phyloP scores from a whole-genome alignment of 1,284 basidiomycete genomes.

The Athelia psychrophila region DNA sequence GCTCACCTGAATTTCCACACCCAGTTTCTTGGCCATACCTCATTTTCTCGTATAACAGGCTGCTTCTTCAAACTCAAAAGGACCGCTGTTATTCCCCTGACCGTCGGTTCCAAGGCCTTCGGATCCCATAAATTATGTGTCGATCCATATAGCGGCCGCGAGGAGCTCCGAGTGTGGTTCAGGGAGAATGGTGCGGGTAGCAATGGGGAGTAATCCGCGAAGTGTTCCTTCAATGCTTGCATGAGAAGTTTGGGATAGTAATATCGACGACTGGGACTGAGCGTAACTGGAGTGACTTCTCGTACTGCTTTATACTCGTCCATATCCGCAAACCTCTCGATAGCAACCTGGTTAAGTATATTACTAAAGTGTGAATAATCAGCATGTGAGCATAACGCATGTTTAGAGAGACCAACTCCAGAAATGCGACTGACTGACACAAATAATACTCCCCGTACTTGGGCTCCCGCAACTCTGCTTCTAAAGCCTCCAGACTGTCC shows the following conservation, averaged over 20 bases:
- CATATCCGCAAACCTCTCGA: slow-evolving; percentile 91
- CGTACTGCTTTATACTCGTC: slow-evolving; percentile 97
- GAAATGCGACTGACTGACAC: slow-evolving; percentile 81
- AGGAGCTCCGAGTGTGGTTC: slow-evolving; percentile 67
- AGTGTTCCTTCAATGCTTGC: slow-evolving; percentile 71
- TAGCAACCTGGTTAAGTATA: slow-evolving; percentile 83
- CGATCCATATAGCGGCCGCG: slow-evolving; percentile 68
- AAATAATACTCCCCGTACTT: slow-evolving; percentile 97
- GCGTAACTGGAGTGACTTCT: slow-evolving; percentile 91
- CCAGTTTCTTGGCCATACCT: slow-evolving; percentile 87
- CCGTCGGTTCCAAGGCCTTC: slow-evolving; percentile 73
- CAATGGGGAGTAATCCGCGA: slow-evolving; percentile 91
- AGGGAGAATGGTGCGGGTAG: slow-evolving; percentile 89
- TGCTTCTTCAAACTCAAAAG: slow-evolving; percentile 96
- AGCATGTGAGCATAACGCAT: slow-evolving; percentile 11
- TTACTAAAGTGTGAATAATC: slow-evolving; percentile 85
- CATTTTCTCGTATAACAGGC: slow-evolving; percentile 90
- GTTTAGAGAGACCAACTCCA: slow-evolving; percentile 19
- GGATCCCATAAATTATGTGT: slow-evolving; percentile 67
- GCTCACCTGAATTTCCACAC: slow-evolving; percentile 78
- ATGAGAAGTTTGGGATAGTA: slow-evolving; percentile 11
- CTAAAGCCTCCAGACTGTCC: slow-evolving; percentile 80
- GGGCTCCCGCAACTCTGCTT: slow-evolving; percentile 83
- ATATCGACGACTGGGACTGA: not conserved
- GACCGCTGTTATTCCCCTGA: slow-evolving; percentile 85